Conservation (phyloP, 106 monocot species). For the Chionographis japonica region DNA sequence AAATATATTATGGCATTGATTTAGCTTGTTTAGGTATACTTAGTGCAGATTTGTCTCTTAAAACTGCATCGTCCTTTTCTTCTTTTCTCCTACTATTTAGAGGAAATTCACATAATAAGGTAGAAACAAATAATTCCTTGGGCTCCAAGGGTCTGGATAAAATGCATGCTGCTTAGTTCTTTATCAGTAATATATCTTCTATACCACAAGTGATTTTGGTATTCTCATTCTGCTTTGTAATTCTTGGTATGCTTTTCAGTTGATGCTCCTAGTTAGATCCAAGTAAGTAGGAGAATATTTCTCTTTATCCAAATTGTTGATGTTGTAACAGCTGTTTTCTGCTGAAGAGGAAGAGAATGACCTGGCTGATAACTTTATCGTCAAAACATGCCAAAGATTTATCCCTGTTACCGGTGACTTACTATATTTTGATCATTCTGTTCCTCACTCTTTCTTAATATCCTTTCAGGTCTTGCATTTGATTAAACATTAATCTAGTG, state of each 20-base stretch:
- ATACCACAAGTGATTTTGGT: no score
- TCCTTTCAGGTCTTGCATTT: background rate
- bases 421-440: background rate
- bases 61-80: no score
- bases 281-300: background rate
- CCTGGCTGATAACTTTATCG: conserved; percentile 87
- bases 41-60: no score
- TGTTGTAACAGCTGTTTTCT: conserved; percentile 65
- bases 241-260: background rate
- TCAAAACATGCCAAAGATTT: conserved; percentile 92
- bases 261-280: background rate
- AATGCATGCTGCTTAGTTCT: no score
- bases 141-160: no score
- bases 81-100: no score
- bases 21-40: no score
- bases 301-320: conserved; percentile 1
- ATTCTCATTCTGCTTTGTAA: no score
- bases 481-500: background rate
- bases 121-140: no score
- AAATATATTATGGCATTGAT: no score
- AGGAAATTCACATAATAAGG: no score
- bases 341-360: conserved; percentile 87
- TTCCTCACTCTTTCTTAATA: background rate
- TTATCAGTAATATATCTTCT: no score
- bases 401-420: conserved; percentile 80